Base-by-base conservation (phyloP, 768 basidiomycete species). In the Bullera alba region DNA sequence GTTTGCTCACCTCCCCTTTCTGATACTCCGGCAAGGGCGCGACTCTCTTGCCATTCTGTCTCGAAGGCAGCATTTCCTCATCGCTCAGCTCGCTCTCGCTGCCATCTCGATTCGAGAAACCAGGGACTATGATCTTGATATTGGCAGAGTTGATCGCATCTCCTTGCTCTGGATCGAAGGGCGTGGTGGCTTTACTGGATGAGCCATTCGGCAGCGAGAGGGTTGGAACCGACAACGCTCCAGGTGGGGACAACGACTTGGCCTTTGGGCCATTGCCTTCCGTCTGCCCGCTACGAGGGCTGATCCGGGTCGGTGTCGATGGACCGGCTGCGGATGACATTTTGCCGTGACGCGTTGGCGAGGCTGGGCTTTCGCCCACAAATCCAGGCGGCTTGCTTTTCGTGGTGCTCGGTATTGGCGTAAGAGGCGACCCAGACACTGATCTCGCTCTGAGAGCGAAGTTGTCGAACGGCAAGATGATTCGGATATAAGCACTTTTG, bases 381-480 rank as follows among this genome's bases (percentile, higher is more conserved):
- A 58, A 61, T 5, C 55, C 57, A 15, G 63, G 63, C 10, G 61
- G 61, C 16, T 12, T 38, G 35, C 50, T 51, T 35, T 47, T 12
- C 21, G 27, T 21, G 14, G 34, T 28, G 23, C 42, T 49, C 15
- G 51, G 25, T 30, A 66, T 22, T 3, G 68, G 61, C 1, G 68
- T 60, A 7, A 65, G 46, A 14, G 63, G 63, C 14, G 65, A 63
- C 8, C 50, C 52, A 0, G 60, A 65, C 16, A 47, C 55, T 12
- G 59, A 54, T 52, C 62, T 64, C 0, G 61, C 86, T 42, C 83
- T 80, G 42, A 84, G 81, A 50, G 82, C 84, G 70, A 89, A 96
- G 63, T 87, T 81, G 65, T 97, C 93, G 64, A 89, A 99, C n/a
- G 95, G 95, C 37, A 90, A 79, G 60, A 99, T 87, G 67, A 99